These are phyloP conservation scores for Funneliformis caledonium DNA, from an alignment of 371 early-diverging fungal species.

Conservation along the genomic window DNA sequence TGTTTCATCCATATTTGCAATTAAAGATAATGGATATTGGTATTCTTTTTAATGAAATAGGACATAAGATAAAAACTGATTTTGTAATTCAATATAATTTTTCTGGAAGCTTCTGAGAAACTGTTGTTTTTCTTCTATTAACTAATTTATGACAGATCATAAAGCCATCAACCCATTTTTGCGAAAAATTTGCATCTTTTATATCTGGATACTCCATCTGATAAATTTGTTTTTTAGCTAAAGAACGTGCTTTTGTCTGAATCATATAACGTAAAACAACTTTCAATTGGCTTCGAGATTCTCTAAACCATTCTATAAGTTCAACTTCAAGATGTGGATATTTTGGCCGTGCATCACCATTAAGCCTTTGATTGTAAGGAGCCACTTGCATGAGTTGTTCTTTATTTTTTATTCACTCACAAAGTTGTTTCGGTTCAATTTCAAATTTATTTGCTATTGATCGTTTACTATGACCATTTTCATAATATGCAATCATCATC, in stretches of 20 bases:
- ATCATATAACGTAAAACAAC: neutral
- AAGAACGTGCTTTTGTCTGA: conserved; percentile 1
- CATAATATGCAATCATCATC: too few relatives aligned
- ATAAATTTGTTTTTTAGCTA: neutral
- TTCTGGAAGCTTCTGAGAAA: neutral
- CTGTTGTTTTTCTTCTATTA: neutral
- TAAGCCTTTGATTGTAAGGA: too few relatives aligned
- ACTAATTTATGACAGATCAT: too few relatives aligned
- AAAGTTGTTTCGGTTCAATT: too few relatives aligned
- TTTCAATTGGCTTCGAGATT: neutral
- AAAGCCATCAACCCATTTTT: too few relatives aligned
- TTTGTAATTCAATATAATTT: neutral
- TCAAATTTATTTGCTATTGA: too few relatives aligned
- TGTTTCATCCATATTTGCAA: neutral
- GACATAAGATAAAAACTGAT: neutral
- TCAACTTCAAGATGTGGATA: neutral
- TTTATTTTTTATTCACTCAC: too few relatives aligned
- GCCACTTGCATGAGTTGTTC: too few relatives aligned
- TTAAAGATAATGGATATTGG: too few relatives aligned
- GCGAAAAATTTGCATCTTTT: neutral
- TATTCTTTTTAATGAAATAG: neutral
- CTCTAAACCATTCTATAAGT: neutral
- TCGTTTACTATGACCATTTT: too few relatives aligned
- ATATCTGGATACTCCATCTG: neutral
- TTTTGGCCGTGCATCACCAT: too few relatives aligned